A percentile compares a stretch with the other conserved stretches of the same genome.
These are phyloP conservation scores for Cornus kousa DNA, from an alignment of 148 eudicot genomes.

Conservation along the genomic window DNA sequence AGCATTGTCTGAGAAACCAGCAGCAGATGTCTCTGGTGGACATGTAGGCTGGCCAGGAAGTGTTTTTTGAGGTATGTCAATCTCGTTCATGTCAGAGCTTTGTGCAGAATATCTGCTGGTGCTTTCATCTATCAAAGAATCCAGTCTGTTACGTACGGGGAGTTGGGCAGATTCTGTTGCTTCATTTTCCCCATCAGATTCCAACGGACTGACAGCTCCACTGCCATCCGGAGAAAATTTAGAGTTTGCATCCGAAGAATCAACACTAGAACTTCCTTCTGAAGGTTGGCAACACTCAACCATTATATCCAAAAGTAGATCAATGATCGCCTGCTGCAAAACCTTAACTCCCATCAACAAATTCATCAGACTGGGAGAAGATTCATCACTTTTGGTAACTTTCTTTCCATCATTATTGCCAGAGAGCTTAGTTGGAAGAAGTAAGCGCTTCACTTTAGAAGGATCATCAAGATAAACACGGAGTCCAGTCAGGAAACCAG, in stretches of 20 bases:
- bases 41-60: conserved; percentile 45
- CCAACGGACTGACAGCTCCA: conserved; percentile 35
- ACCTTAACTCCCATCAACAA: conserved; percentile 98
- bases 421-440: conserved; percentile 92
- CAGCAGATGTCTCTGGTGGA: conserved; percentile 79
- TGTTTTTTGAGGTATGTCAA: conserved; percentile 39
- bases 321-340: conserved; percentile 96
- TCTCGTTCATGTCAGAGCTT: conserved; percentile 51
- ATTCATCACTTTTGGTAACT: conserved; percentile 55
- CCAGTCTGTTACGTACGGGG: conserved; percentile 60
- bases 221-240: background rate
- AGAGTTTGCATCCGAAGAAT: conserved; percentile 35
- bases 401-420: conserved; percentile 68
- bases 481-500: conserved; percentile 93
- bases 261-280: conserved; percentile 56
- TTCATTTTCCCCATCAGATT: conserved; percentile 59
- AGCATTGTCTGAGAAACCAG: conserved; percentile 52
- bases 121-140: conserved; percentile 48
- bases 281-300: conserved; percentile 98
- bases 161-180: conserved; percentile 40
- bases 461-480: conserved; percentile 99
- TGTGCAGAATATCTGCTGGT: conserved; percentile 60
- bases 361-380: conserved; percentile 95
- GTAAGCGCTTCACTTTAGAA: conserved; percentile 89
- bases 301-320: conserved; percentile 97